phyloP scores from a whole-genome alignment of 192 early-diverging fungal species.

The Linnemannia hyalina region DNA sequence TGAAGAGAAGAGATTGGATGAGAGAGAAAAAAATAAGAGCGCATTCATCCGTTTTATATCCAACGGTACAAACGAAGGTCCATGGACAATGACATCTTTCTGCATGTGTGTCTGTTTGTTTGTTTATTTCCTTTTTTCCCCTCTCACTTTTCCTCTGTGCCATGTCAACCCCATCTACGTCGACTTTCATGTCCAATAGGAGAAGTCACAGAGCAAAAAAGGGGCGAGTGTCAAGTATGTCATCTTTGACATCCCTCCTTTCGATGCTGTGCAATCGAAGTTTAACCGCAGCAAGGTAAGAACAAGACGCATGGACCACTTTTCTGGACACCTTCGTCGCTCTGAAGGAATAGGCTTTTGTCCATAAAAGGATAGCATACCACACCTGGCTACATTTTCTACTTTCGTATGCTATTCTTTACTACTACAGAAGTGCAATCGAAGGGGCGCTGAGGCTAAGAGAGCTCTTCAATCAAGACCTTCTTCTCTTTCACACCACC shows the following conservation, averaged over 20 bases:
- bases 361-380: neutral
- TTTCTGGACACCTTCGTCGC: neutral
- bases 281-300: neutral
- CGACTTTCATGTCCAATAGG: neutral
- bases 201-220: neutral
- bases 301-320: neutral
- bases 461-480: slow-evolving; percentile 18
- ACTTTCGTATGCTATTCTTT: neutral
- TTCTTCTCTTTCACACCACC: neutral
- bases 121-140: no score
- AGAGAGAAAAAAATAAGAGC: neutral
- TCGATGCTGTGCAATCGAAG: neutral
- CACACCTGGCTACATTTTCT: neutral
- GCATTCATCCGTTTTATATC: neutral
- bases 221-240: neutral
- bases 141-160: neutral
- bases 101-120: no score
- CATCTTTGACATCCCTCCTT: neutral
- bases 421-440: neutral
- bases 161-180: neutral
- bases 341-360: neutral
- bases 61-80: neutral
- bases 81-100: neutral
- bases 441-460: neutral
- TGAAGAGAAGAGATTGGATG: neutral